Evolutionary conservation across 2,329 filamentous ascomycete species (phyloP), one percentile per base, ranked within the genome.

Genomic region (Paracoccidioides brasiliensis): DNA sequence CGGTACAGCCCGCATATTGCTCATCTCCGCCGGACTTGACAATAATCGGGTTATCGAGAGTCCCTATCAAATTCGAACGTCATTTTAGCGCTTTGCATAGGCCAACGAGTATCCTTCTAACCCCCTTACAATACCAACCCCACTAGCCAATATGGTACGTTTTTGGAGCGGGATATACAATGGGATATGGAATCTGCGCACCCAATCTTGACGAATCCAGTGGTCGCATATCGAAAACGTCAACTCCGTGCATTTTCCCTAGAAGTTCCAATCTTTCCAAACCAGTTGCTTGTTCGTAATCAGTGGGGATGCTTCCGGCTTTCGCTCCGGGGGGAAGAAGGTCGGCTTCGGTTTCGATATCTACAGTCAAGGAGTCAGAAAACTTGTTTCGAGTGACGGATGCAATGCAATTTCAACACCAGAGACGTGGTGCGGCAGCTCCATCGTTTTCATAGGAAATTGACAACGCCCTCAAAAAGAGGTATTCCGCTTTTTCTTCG

Each of bases 181-280:
- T 55, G 30, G 42, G 15, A 62, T 48, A 30, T 7, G 37, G 14
- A 33, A 32, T 22, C 56, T 51, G 68, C 78, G 62, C 79, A 88
- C 91, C 91, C 74, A 81, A 82, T 70, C 93, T 85, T 73, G 86
- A 93, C 61, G 91, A 80, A 73, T 97, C 93, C 66, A 98, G 82
- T 61, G 93, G 93, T 75, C 83, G 85, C 93, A 97, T 95, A 78
- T 98, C 90, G 78, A 98, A 98, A 72, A 97, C 80, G 71, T 98
- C 93, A 67, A 96, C 79, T 64, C 93, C 90, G 80, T 97, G 89
- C 86, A 97, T 95, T 84, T 98, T 98, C 76, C 93, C 93, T 72
- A 98, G 80, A 69, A 98, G 93, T 77, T 98, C 93, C 66, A 98
- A 82, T 82, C 93, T 90, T 80, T 98, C 93, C 58, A 97, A 81